These are phyloP conservation scores for Fistulifera pelliculosa DNA, from an alignment of 108 stramenopile species.

Conservation along the genomic window DNA sequence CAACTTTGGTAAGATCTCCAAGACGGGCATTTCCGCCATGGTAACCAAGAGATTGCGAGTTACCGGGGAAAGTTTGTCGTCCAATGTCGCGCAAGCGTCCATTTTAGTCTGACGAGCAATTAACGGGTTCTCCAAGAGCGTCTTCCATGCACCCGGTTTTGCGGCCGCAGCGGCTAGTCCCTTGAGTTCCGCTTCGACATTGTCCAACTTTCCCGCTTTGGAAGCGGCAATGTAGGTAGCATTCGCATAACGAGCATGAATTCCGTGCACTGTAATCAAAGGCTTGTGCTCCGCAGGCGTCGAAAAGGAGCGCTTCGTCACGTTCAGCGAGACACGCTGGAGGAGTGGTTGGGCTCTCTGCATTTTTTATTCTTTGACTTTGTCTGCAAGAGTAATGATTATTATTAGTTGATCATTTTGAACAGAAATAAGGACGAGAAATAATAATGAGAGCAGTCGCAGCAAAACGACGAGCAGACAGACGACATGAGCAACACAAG, in stretches of 20 bases:
- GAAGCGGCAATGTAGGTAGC: constrained; percentile 91
- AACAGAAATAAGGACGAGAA: no score
- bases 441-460: no score
- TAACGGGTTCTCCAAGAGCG: constrained; percentile 85
- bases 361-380: no score
- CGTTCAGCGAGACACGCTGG: not conserved
- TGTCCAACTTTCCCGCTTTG: constrained; percentile 65
- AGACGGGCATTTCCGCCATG: constrained; percentile 93
- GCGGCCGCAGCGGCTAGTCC: constrained; percentile 59
- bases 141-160: constrained; percentile 44
- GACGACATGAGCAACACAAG: no score
- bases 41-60: constrained; percentile 87
- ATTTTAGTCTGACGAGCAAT: constrained; percentile 75
- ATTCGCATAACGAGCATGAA: constrained; percentile 93
- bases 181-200: constrained; percentile 81
- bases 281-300: constrained; percentile 49
- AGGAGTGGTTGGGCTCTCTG: no score
- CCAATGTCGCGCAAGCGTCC: constrained; percentile 40
- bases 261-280: constrained; percentile 81
- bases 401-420: no score
- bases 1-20: constrained; percentile 62
- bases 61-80: constrained; percentile 49
- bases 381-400: no score
- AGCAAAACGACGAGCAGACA: no score
- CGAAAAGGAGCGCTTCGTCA: constrained; percentile 1